Base-by-base conservation (phyloP, 805 yeast species). In the Saturnispora zaruensis region DNA sequence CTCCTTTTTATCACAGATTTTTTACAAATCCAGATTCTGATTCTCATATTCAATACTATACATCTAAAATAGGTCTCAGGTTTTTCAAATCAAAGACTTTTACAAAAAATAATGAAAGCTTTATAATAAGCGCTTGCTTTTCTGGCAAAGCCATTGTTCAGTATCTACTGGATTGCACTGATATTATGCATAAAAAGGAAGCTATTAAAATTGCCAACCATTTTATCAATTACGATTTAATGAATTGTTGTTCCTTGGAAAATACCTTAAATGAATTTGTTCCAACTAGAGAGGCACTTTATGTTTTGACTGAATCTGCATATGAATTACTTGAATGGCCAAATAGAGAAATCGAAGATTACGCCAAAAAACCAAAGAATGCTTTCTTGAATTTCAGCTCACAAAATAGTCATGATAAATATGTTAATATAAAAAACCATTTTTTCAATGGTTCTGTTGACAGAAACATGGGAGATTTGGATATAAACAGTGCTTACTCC, bases 91-190 rank as follows among this genome's bases (percentile, higher is more conserved):
- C 75, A 43, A 72, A 71, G 50, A 28, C 46, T 4, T 36, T 59
- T 14, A 50, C 46, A 24, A 25, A 36, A 24, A 7, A 56, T 52
- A 25, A 58, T 49, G 13, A 44, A 30, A 48, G 56, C 58, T 5
- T 72, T 75, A 50, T 55, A 4, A 59, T 74, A 2, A 66, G 71
- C n/a, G 74, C 72, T 56, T 75, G 80, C 48, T 73, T 87, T 53
- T 75, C 85, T 1, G 95, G 96, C 0, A 84, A 84, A 57, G 84
- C 93, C 0, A 69, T 84, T 0, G 75, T 81, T 65, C 96, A 89
- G 59, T 91, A 96, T 96, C 59, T 91, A 6, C 74, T 84, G 78
- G 98, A 91, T 55, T 89, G 96, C 60, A 85, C 96, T 0, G 93
- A 87, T 59, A 70, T 82, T 1, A 62, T 81, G 55, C 73, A 73